Conservation (phyloP, 768 basidiomycete genomes). For the Cystoderma amianthinum region DNA sequence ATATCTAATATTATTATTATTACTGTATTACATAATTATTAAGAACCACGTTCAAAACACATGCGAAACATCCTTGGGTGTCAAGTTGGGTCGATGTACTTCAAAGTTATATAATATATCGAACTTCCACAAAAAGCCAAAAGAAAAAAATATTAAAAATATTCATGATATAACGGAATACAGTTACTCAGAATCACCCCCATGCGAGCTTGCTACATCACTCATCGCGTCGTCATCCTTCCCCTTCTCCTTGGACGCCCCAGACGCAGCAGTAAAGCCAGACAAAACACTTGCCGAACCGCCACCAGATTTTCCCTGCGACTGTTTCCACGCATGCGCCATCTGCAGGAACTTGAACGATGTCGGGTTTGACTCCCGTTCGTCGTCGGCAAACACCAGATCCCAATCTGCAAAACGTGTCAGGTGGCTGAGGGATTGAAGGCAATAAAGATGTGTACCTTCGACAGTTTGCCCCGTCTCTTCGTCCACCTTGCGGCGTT, state of each 20-base stretch:
- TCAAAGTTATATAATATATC: too few species aligned
- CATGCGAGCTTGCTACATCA: conserved; percentile 52
- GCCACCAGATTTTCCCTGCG: conserved; percentile 32
- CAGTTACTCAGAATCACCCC: conserved; percentile 18
- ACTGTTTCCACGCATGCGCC: conserved; percentile 84
- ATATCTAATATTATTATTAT: too few species aligned
- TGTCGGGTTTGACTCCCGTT: conserved; percentile 86
- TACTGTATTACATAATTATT: too few species aligned
- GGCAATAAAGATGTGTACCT: conserved; percentile 38
- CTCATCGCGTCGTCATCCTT: conserved; percentile 31
- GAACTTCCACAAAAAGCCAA: not conserved
- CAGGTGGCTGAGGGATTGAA: not conserved
- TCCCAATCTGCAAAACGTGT: conserved; percentile 69
- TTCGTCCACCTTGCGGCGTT: conserved; percentile 75
- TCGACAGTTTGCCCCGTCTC: conserved; percentile 84
- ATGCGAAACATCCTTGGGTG: too few species aligned
- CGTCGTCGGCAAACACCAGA: conserved; percentile 94
- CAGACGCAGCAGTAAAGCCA: conserved; percentile 39
- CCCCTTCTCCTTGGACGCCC: conserved; percentile 6
- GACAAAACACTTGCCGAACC: conserved; percentile 29
- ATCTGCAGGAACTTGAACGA: conserved; percentile 95
- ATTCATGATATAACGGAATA: not conserved
- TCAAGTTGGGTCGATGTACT: too few species aligned
- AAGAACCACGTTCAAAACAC: too few species aligned
- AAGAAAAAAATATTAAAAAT: not conserved